Base-by-base conservation (phyloP, 768 basidiomycete species). In the Lentinula boryana region DNA sequence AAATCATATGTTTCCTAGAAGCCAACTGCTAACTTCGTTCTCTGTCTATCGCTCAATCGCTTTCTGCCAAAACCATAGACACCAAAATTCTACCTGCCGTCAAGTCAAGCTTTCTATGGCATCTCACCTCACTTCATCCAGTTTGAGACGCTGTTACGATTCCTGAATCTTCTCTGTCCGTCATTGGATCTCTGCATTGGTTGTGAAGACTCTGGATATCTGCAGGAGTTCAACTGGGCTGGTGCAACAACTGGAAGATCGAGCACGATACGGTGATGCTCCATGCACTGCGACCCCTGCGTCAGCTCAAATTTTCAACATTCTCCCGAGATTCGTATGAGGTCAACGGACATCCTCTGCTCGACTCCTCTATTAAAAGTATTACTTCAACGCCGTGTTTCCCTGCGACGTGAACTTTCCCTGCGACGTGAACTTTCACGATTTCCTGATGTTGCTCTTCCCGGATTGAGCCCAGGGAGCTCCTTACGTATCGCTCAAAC, bases 271-370 rank as follows among this genome's bases (percentile, higher is more conserved):
- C n/a, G n/a, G 32, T 56, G 27, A 44, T 70, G 23, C 46, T 65
- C 15, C 62, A 63, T 5, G 36, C 51, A 1, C 66, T 74, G 48
- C 57, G 57, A 21, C 64, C 69, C 5, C 70, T 74, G n/a, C 38
- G 27, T 3, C 36, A 55, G 7, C 68, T 74, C 13, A 60, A 67
- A 58, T 65, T 56, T 1, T 54, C 72, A 16, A 68, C 67, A 13
- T 71, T 72, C 55, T 70, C 71, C 12, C 63, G 69, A 16, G 72
- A 74, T 57, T 70, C 72, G 3, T 72, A 74, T 55, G 31, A 23
- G 9, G 64, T 65, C 38, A 56, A 66, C 18, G 62, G 62, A 7
- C 73, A 72, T 55, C 65, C 64, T 15, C 9, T 65, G n/a, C 65
- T 70, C 10, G 68, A 65, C 13, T 67, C 65, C 6, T 56, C 64